Base-by-base conservation (phyloP, 192 early-diverging fungal genomes). In the Lobosporangium transversale region DNA sequence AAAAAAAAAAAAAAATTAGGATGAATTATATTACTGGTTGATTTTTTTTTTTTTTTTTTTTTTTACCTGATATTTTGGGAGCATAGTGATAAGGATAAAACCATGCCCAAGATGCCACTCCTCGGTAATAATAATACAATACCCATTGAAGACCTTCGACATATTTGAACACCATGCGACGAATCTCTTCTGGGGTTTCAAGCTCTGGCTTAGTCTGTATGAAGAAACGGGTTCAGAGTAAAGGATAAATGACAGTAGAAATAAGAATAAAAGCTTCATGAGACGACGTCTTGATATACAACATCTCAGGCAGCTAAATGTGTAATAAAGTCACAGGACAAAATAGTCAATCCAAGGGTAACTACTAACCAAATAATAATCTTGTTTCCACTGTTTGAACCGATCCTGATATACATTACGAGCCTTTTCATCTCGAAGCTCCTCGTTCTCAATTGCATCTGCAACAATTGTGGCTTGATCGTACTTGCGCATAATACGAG, bases 61-160 rank as follows among this genome's bases (percentile, higher is more conserved):
- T 71, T 78, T 92, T 83, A 82, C 95, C 95, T 32, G 94, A 93
- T 23, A 97, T 93, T 80, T 93, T 93, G 10, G 96, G 98, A 17
- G 97, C 89, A 66, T 99, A 99, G 78, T 99, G 94, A 83, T 93
- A 97, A 8, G 97, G 97, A 62, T 93, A 99, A 84, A 89, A 99
- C 97, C 97, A 98, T 27, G 93, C 90, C 98, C 98, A 99, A 15
- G 95, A 97, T 58, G 91, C 91, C 29, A 95, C 92, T 54, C 98
- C 98, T 62, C 91, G 85, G 81, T 95, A 99, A 69, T 99, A 99
- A 73, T 99, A 99, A 58, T 88, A 88, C 15, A 99, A 81, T 4
- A 98, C 96, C 98, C 98, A 99, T 78, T 97, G 96, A 29, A 99
- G 78, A n/a, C 96, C 94, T 73, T 91, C 91, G 4, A 98, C 88